Evolutionary conservation across 2,329 filamentous ascomycete genomes (phyloP).

Genomic region (Penicillium expansum): DNA sequence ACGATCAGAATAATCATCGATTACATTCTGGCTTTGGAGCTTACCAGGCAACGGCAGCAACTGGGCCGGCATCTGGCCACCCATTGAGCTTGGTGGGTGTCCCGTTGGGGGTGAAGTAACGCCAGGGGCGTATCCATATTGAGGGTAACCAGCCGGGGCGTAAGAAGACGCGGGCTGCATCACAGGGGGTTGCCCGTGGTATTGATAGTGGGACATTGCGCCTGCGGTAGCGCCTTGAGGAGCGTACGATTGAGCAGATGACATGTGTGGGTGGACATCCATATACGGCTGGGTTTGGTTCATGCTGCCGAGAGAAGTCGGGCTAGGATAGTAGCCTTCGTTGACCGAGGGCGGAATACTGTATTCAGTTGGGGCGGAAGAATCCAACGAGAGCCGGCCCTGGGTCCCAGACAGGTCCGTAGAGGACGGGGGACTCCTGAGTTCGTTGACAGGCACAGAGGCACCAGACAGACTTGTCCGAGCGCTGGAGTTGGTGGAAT

Average conservation of each 20-base stretch:
- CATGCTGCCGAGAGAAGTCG: constrained; percentile 59
- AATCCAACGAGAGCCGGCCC: constrained; percentile 35
- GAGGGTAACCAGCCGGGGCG: constrained; percentile 60
- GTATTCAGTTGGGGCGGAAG: constrained; percentile 32
- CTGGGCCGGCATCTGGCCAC: constrained; percentile 63
- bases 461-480: constrained; percentile 58
- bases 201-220: constrained; percentile 71
- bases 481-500: constrained; percentile 52
- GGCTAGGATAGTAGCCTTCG: constrained; percentile 44
- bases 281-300: constrained; percentile 79
- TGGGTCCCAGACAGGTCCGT: constrained; percentile 49
- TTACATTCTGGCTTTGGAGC: constrained; percentile 7
- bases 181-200: constrained; percentile 67
- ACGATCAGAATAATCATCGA: constrained; percentile 9
- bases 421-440: constrained; percentile 72
- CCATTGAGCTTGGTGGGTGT: constrained; percentile 67
- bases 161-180: constrained; percentile 74
- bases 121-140: constrained; percentile 74
- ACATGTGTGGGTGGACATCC: constrained; percentile 81
- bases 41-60: constrained; percentile 64
- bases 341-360: constrained; percentile 34
- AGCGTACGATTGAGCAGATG: constrained; percentile 69
- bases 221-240: constrained; percentile 75
- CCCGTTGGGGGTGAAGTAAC: constrained; percentile 75
- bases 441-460: constrained; percentile 43